phyloP scores from a whole-genome alignment of 2,329 filamentous ascomycete genomes.

The Blastomyces percursus region DNA sequence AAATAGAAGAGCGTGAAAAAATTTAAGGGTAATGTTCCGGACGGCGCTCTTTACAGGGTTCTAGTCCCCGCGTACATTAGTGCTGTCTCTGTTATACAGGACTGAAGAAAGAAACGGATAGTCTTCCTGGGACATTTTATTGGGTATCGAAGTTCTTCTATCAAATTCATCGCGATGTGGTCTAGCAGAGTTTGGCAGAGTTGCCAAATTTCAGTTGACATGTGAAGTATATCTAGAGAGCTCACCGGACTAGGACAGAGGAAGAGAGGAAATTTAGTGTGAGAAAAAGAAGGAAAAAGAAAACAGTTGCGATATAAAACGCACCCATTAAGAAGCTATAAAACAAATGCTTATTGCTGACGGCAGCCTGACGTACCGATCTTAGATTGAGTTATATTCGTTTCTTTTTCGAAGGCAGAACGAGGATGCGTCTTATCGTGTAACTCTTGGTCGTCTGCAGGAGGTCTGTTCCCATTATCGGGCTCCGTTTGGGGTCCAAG shows the following conservation, averaged over 20 bases:
- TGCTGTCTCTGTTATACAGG: background rate
- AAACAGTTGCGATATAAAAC: background rate
- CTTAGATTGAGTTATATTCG: background rate
- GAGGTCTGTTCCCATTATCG: background rate
- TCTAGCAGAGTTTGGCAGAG: background rate
- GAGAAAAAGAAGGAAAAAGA: background rate
- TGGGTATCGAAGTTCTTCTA: background rate
- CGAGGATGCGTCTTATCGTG: background rate
- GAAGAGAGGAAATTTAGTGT: background rate
- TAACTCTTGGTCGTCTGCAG: background rate
- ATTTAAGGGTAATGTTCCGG: background rate
- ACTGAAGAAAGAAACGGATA: background rate
- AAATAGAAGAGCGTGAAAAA: background rate
- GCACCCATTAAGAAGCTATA: background rate
- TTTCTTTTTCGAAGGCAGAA: background rate
- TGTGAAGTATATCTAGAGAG: background rate
- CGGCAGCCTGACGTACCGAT: conserved; percentile 3
- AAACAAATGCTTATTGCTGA: conserved; percentile 3
- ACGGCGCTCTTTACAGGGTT: background rate
- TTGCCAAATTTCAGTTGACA: background rate
- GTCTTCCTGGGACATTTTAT: background rate
- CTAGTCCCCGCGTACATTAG: background rate
- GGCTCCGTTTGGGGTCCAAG: background rate
- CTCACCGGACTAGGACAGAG: background rate
- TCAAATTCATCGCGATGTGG: background rate